These are phyloP conservation scores for Microglena sp. DNA, from an alignment of 139 green algal species.

Conservation along the genomic window DNA sequence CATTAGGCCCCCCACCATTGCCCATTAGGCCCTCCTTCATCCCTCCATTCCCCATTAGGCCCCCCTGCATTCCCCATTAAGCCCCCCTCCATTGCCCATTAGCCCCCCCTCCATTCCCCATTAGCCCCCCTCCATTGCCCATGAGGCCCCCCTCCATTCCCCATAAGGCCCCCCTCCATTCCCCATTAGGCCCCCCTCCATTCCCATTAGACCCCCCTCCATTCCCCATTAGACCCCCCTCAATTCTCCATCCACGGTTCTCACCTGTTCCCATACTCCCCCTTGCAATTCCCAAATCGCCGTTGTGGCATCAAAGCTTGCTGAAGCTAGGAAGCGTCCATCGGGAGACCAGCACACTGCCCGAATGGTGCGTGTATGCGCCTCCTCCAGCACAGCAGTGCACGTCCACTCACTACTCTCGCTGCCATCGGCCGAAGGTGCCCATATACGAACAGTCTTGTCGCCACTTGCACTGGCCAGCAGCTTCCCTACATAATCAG, in stretches of 20 bases:
- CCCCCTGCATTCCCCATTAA: no score
- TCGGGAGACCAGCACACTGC: constrained; percentile 70
- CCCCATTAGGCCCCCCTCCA: not conserved
- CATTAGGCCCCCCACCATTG: no score
- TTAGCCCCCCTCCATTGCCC: not conserved
- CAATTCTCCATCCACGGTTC: not conserved
- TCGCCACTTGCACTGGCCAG: constrained; percentile 85
- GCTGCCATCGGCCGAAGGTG: not conserved
- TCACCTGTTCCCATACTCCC: constrained; percentile 66
- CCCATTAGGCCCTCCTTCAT: no score
- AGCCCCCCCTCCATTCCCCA: not conserved
- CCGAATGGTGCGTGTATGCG: constrained; percentile 69
- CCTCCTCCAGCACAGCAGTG: constrained; percentile 67
- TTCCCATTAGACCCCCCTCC: not conserved
- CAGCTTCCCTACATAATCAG: no score
- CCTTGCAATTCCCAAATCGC: constrained; percentile 68
- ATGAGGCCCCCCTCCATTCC: not conserved
- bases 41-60: no score
- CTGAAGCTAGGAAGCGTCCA: constrained; percentile 65
- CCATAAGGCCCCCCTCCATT: no score
- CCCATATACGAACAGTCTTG: constrained; percentile 84
- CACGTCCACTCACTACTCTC: constrained; percentile 38
- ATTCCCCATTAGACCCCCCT: not conserved
- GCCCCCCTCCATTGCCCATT: not conserved
- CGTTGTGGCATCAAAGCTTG: constrained; percentile 81